A percentile compares a stretch with the other conserved stretches of the same genome.
These are phyloP conservation scores for Russula sp. DNA, from an alignment of 768 basidiomycete genomes.

Conservation along the genomic window DNA sequence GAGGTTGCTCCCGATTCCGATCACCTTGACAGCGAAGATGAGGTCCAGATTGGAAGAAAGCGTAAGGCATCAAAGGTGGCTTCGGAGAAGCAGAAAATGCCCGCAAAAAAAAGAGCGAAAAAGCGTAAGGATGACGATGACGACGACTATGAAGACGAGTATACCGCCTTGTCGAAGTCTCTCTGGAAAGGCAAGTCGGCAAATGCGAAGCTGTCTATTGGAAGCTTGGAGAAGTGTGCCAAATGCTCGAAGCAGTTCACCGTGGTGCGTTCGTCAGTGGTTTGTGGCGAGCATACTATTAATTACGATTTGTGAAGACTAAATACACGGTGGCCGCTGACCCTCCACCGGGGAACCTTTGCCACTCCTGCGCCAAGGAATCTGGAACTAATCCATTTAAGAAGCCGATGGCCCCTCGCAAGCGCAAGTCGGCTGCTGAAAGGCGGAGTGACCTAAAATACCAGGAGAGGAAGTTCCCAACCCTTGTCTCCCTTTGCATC, in stretches of 20 bases:
- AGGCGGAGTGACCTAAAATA: conserved; percentile 65
- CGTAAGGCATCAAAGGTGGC: conserved; percentile 30
- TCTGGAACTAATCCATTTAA: conserved; percentile 85
- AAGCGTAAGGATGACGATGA: conserved; percentile 47
- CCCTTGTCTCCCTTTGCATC: conserved; percentile 78
- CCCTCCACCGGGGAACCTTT: conserved; percentile 73
- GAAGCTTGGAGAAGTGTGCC: conserved; percentile 78
- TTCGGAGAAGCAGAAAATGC: conserved; percentile 37
- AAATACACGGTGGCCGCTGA: conserved; percentile 79
- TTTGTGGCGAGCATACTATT: conserved; percentile 2
- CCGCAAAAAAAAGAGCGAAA: conserved; percentile 30
- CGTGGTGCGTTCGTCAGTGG: conserved; percentile 55
- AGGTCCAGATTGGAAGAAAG: conserved; percentile 29
- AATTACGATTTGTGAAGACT: conserved; percentile 49
- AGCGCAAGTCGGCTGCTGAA: conserved; percentile 61
- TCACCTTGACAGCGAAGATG: conserved; percentile 20
- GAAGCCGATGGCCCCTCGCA: conserved; percentile 59
- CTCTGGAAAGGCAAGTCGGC: conserved; percentile 42
- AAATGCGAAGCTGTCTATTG: conserved; percentile 59
- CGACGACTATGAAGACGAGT: conserved; percentile 48
- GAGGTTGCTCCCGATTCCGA: conserved; percentile 29
- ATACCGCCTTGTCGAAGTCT: conserved; percentile 57
- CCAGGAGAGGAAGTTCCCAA: conserved; percentile 66
- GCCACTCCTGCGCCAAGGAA: conserved; percentile 77
- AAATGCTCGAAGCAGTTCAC: conserved; percentile 83